These are phyloP conservation scores for Peziza echinospora DNA, from an alignment of 495 filamentous ascomycete species.

Conservation along the genomic window DNA sequence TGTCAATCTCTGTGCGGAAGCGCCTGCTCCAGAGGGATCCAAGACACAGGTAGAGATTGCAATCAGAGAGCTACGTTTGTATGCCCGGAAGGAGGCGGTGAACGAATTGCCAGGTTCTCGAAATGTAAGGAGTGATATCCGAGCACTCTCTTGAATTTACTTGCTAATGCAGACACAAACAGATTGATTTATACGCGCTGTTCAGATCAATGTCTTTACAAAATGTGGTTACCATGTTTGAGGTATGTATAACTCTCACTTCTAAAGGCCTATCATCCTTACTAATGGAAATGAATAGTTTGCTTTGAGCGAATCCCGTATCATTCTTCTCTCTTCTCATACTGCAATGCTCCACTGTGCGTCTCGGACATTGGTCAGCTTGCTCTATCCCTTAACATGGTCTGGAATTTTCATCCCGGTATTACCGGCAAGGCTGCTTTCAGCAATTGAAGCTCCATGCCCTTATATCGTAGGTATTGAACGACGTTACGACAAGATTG, in stretches of 20 bases:
- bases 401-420: constrained; percentile 1
- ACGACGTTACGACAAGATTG: constrained; percentile 72
- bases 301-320: constrained; percentile 77
- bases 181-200: constrained; percentile 77
- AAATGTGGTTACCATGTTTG: constrained; percentile 79
- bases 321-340: constrained; percentile 88
- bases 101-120: constrained; percentile 89
- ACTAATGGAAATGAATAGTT: constrained; percentile 25
- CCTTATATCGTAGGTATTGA: constrained; percentile 95
- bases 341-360: constrained; percentile 91
- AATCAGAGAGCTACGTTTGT: constrained; percentile 73
- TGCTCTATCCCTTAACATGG: constrained; percentile 78
- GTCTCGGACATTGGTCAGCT: constrained; percentile 55
- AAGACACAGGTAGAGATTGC: constrained; percentile 89
- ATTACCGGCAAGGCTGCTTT: not conserved
- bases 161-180: too few relatives aligned
- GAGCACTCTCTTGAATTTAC: too few relatives aligned
- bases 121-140: constrained; percentile 27
- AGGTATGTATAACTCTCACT: constrained; percentile 24
- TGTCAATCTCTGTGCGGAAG: constrained; percentile 91
- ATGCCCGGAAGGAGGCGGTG: constrained; percentile 74
- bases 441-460: constrained; percentile 43
- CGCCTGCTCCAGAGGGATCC: constrained; percentile 71
- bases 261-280: not conserved
- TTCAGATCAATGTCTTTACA: constrained; percentile 74